Evolutionary conservation across 352 stramenopile genomes (phyloP).

Genomic region (Globisporangium barbulae): DNA sequence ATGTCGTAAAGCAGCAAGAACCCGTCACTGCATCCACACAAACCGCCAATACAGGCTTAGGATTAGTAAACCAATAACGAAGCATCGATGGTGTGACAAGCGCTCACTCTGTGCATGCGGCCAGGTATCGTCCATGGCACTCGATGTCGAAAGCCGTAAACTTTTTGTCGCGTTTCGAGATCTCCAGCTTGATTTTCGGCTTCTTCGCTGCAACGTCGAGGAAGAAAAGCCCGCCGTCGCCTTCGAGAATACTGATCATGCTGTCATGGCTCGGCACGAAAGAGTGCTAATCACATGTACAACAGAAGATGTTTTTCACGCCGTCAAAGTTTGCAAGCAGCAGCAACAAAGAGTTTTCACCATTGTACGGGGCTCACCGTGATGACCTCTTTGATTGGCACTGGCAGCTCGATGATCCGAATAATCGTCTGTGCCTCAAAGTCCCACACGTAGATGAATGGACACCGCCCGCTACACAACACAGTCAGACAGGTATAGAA

Average conservation of each 20-base stretch:
- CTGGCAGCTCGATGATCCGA: slow-evolving; percentile 81
- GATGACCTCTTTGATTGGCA: slow-evolving; percentile 60
- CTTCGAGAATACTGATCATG: slow-evolving; percentile 65
- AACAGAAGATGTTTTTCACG: background rate
- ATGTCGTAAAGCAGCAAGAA: slow-evolving; percentile 80
- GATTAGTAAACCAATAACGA: background rate
- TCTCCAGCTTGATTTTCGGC: slow-evolving; percentile 74
- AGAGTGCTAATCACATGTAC: slow-evolving; percentile 35
- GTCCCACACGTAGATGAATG: slow-evolving; percentile 83
- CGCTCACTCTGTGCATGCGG: slow-evolving; percentile 55
- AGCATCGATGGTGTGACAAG: background rate
- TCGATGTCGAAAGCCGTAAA: slow-evolving; percentile 73
- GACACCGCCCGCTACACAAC: slow-evolving; percentile 46
- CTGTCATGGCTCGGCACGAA: slow-evolving; percentile 59
- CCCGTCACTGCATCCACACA: slow-evolving; percentile 48
- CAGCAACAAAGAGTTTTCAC: too few relatives aligned
- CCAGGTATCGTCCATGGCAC: slow-evolving; percentile 64
- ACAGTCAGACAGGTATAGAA: background rate
- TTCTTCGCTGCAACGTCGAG: slow-evolving; percentile 62
- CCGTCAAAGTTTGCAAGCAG: background rate
- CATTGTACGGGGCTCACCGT: slow-evolving; percentile 31
- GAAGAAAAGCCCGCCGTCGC: slow-evolving; percentile 70
- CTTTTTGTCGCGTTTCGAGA: slow-evolving; percentile 44
- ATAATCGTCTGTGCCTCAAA: slow-evolving; percentile 84
- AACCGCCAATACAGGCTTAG: background rate